These are phyloP conservation scores for Talaromyces thailandensis DNA, from an alignment of 495 filamentous ascomycete species.

Conservation along the genomic window DNA sequence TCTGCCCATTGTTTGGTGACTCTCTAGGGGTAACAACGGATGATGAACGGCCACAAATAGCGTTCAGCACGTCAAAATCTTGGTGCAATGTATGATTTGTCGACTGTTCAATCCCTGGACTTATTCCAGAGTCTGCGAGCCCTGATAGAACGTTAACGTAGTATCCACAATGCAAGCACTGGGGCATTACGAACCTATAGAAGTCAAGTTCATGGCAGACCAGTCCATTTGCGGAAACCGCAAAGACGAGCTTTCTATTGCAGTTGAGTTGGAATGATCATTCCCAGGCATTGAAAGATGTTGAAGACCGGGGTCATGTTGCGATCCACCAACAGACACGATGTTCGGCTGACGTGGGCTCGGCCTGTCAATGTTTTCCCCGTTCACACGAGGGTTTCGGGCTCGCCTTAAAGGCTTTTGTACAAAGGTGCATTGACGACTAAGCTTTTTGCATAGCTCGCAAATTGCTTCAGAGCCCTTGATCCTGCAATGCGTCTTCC, in stretches of 20 bases:
- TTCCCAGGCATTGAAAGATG: neutral
- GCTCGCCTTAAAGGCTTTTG: neutral
- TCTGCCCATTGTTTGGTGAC: neutral
- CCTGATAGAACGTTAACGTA: neutral
- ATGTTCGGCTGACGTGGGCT: neutral
- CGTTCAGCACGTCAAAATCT: neutral
- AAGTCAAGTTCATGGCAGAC: neutral
- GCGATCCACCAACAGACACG: neutral
- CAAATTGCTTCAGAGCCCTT: neutral
- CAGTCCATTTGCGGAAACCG: neutral
- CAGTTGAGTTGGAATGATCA: neutral
- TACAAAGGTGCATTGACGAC: neutral
- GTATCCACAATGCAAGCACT: neutral
- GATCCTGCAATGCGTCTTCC: neutral
- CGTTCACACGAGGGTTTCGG: neutral
- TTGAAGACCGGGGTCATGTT: neutral
- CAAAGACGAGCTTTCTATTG: neutral
- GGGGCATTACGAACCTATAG: neutral
- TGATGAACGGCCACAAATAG: neutral
- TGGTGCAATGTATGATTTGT: neutral
- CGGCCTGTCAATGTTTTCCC: neutral
- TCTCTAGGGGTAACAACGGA: neutral
- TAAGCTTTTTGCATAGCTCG: neutral
- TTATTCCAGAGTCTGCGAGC: neutral
- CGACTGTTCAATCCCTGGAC: neutral